Evolutionary conservation across 257 asterid species (phyloP).

Genomic region (Solanum sparsipilum): DNA sequence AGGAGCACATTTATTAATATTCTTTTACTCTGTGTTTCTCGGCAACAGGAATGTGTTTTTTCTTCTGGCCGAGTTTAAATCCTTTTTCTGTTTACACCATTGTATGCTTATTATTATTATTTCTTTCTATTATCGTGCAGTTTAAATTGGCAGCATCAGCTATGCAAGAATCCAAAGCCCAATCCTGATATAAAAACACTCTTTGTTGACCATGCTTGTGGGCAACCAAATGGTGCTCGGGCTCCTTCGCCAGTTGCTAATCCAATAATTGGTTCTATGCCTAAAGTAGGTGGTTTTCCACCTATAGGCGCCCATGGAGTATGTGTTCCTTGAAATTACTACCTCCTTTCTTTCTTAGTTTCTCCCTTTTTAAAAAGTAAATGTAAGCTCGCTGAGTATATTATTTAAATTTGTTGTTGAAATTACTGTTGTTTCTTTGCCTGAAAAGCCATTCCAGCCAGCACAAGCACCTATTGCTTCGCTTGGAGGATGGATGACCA

Average conservation of each 20-base stretch:
- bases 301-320: constrained; percentile 38
- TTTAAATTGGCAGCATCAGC: constrained; percentile 64
- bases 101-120: neutral
- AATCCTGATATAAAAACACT: constrained; percentile 53
- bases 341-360: neutral
- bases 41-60: neutral
- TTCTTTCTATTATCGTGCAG: constrained; percentile 16
- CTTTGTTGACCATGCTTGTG: constrained; percentile 49
- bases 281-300: constrained; percentile 38
- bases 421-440: neutral
- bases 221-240: constrained; percentile 29
- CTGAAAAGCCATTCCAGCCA: constrained; percentile 29
- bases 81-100: neutral
- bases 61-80: neutral
- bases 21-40: neutral
- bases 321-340: constrained; percentile 12
- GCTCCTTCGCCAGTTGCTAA: constrained; percentile 36
- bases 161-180: constrained; percentile 46
- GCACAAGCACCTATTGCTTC: constrained; percentile 27
- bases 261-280: constrained; percentile 22
- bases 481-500: constrained; percentile 47
- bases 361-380: neutral
- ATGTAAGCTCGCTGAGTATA: neutral
- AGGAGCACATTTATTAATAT: neutral
- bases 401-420: neutral